Evolutionary conservation across 2,329 filamentous ascomycete genomes (phyloP), one percentile per base, ranked within the genome.

Genomic region (Penicillium sp.): DNA sequence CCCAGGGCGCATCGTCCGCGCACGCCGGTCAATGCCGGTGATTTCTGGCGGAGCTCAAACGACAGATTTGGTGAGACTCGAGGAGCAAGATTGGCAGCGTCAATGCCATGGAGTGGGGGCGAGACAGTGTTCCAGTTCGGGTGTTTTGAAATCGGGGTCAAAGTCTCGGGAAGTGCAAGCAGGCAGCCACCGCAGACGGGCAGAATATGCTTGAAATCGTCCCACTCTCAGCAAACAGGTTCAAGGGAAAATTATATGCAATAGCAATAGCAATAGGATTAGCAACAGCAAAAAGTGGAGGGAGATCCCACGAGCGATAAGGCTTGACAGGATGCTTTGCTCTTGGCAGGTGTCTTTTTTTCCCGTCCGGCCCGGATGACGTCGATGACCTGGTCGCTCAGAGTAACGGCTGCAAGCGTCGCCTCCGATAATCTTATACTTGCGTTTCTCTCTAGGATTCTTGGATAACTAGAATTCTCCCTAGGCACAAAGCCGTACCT

Each of bases 21-120:
- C 66, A 95, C 63, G 94, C 90, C 74, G 91, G 90, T 93, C 52
- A 49, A 51, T 48, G 39, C 51, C 42, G 50, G 36, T 41, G 42
- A 26, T 29, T 45, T 16, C 45, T 49, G 47, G 36, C 47, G 47
- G 43, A 23, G 45, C 36, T 50, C 38, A 42, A 43, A 26, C 34
- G 50, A 48, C 38, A 16, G 33, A 2, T 38, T 42, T 51, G 16
- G 21, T 21, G 36, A 44, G 51, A 46, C 15, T 47, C 41, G 45
- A 41, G 49, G 28, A 47, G 42, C 24, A 56, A 23, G 33, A 39
- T 16, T 31, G 43, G 23, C 42, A 47, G 29, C 21, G 31, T 48
- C 46, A 56, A 46, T 46, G 52, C 47, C 53, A 47, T 60, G 47
- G 33, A 47, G 42, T 10, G 36, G 23, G 8, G 16, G n/a, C 29